Evolutionary conservation across 345 rosid genomes (phyloP).

Genomic region (Pelargonium nanum): DNA sequence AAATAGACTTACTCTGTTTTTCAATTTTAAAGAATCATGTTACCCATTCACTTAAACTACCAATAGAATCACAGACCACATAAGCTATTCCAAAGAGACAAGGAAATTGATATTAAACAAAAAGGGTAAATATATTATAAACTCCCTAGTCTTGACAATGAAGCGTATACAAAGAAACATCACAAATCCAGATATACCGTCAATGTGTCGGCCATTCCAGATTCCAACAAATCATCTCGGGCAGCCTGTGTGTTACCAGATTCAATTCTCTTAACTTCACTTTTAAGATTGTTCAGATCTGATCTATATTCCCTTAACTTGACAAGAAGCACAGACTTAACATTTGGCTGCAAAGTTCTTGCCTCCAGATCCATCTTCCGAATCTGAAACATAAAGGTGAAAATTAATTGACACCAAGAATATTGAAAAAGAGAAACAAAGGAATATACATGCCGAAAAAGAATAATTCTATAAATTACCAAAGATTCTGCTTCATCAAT

Average conservation of each 20-base stretch:
- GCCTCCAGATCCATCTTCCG: slow-evolving; percentile 90
- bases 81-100: not conserved
- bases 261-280: slow-evolving; percentile 50
- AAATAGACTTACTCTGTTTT: not conserved
- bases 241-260: slow-evolving; percentile 48
- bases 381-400: slow-evolving; percentile 14
- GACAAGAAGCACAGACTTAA: slow-evolving; percentile 59
- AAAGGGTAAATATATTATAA: not conserved
- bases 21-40: not conserved
- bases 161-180: not conserved
- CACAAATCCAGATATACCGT: slow-evolving; percentile 29
- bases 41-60: not conserved
- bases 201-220: slow-evolving; percentile 64
- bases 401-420: not conserved
- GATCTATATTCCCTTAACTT: slow-evolving; percentile 80
- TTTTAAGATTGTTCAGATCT: slow-evolving; percentile 75
- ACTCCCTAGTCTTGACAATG: not conserved
- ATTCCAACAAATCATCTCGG: slow-evolving; percentile 57
- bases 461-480: slow-evolving; percentile 34
- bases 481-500: slow-evolving; percentile 68
- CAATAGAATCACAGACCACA: not conserved
- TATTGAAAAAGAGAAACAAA: slow-evolving; percentile 2
- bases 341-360: slow-evolving; percentile 58
- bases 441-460: not conserved
- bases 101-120: not conserved